Evolutionary conservation across 2,329 filamentous ascomycete species (phyloP).

Genomic region (Sclerotinia subarctica): DNA sequence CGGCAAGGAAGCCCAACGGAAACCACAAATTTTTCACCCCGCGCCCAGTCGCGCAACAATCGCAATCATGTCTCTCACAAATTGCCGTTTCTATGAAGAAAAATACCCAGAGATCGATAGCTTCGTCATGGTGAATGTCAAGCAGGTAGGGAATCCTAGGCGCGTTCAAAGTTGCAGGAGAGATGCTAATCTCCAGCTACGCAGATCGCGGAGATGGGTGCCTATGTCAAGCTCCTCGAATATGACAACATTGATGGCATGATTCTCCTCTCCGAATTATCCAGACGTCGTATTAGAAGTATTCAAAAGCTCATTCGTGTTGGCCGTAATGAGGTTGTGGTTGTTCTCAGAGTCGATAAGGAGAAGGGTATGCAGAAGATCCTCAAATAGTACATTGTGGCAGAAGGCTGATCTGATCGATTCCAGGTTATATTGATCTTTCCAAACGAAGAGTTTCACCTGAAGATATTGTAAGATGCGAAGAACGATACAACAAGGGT

Average conservation of each 20-base stretch:
- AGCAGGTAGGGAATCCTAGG: conserved; percentile 64
- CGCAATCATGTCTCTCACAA: conserved; percentile 87
- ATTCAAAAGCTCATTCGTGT: conserved; percentile 99
- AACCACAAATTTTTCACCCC: conserved; percentile 11
- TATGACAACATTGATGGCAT: conserved; percentile 99
- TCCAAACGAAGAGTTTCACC: conserved; percentile 97
- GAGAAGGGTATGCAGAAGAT: conserved; percentile 70
- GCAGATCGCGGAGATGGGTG: conserved; percentile 98
- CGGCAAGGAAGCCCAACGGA: conserved; percentile 19
- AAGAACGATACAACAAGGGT: conserved; percentile 99
- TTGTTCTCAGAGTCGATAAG: conserved; percentile 97
- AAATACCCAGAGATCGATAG: conserved; percentile 98
- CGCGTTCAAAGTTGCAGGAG: background rate
- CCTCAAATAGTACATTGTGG: background rate
- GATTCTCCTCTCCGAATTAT: conserved; percentile 97
- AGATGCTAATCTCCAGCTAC: conserved; percentile 18
- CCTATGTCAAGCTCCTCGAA: conserved; percentile 98
- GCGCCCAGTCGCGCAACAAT: conserved; percentile 36
- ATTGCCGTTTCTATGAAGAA: conserved; percentile 96
- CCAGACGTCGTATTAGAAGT: conserved; percentile 93
- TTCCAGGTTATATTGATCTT: conserved; percentile 86
- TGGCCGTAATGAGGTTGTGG: conserved; percentile 96
- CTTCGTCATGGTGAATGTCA: conserved; percentile 99
- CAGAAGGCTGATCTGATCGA: background rate
- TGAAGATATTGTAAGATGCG: conserved; percentile 97